These are phyloP conservation scores for Geranium brycei DNA, from an alignment of 345 rosid species.

Conservation along the genomic window DNA sequence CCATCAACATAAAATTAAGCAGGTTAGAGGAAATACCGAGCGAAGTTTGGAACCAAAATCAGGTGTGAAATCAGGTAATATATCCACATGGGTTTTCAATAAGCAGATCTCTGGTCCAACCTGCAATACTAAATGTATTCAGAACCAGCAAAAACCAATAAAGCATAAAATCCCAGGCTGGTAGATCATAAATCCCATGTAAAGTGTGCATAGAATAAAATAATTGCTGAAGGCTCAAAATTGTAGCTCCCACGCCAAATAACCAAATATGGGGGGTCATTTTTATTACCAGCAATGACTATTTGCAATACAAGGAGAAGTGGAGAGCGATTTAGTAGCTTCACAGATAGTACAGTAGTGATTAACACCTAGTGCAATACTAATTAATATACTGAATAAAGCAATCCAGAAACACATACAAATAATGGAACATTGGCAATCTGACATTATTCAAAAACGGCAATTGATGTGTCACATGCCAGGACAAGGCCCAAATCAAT, in stretches of 20 bases:
- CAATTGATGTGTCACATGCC: background rate
- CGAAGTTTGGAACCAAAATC: conserved; percentile 87
- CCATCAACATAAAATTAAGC: background rate
- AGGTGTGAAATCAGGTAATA: conserved; percentile 81
- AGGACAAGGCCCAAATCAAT: background rate
- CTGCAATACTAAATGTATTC: conserved; percentile 23
- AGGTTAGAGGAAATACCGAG: conserved; percentile 29
- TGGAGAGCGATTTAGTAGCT: background rate
- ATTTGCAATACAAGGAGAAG: background rate
- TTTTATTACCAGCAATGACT: background rate
- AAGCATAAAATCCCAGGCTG: background rate
- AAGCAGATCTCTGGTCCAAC: conserved; percentile 94
- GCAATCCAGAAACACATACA: no score
- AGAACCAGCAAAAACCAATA: background rate
- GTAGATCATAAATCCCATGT: background rate
- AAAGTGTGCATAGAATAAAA: background rate
- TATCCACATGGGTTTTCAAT: conserved; percentile 93
- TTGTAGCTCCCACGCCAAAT: no score
- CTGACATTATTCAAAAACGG: background rate
- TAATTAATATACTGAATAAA: no score
- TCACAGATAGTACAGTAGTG: background rate
- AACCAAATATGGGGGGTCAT: background rate
- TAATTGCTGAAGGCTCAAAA: background rate
- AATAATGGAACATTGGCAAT: background rate
- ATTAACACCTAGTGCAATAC: background rate